Conservation (phyloP, 768 basidiomycete genomes). For the Sarcodon aspratus region DNA sequence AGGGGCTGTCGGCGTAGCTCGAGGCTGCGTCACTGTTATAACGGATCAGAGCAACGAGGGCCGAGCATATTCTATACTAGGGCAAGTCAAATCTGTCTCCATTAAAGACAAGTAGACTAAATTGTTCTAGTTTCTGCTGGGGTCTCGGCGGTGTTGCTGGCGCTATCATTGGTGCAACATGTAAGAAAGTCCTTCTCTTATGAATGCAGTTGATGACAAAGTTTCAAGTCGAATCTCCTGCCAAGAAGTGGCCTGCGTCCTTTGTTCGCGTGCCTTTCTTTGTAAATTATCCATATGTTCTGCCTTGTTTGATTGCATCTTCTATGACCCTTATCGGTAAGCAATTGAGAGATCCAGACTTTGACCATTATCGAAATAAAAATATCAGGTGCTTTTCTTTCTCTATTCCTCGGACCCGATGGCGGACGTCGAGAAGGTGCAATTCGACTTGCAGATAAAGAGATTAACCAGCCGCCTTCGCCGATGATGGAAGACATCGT, state of each 20-base stretch:
- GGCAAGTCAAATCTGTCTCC: conserved; percentile 28
- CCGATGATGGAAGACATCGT: conserved; percentile 41
- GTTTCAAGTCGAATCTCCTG: conserved; percentile 65
- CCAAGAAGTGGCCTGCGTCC: conserved; percentile 71
- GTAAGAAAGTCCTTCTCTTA: conserved; percentile 31
- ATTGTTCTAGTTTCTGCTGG: conserved; percentile 70
- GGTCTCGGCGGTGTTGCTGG: conserved; percentile 92
- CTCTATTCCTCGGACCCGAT: conserved; percentile 82
- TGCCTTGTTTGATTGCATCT: conserved; percentile 76
- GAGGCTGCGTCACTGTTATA: conserved; percentile 76
- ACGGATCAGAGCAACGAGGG: conserved; percentile 92
- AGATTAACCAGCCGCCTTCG: conserved; percentile 33
- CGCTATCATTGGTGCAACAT: conserved; percentile 74
- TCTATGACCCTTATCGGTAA: conserved; percentile 62
- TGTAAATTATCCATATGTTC: conserved; percentile 76
- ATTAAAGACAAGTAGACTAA: background rate
- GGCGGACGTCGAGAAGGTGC: conserved; percentile 83
- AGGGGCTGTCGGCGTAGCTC: conserved; percentile 90
- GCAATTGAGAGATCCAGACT: conserved; percentile 4
- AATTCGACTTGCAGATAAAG: conserved; percentile 81
- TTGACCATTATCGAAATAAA: background rate
- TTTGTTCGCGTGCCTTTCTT: conserved; percentile 63
- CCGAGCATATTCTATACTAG: conserved; percentile 88
- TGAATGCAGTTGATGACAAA: conserved; percentile 8
- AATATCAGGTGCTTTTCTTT: conserved; percentile 64